A percentile compares a stretch with the other conserved stretches of the same genome.
Conservation (phyloP, 176 grass and related monocot species). For the Avena atlantica region DNA sequence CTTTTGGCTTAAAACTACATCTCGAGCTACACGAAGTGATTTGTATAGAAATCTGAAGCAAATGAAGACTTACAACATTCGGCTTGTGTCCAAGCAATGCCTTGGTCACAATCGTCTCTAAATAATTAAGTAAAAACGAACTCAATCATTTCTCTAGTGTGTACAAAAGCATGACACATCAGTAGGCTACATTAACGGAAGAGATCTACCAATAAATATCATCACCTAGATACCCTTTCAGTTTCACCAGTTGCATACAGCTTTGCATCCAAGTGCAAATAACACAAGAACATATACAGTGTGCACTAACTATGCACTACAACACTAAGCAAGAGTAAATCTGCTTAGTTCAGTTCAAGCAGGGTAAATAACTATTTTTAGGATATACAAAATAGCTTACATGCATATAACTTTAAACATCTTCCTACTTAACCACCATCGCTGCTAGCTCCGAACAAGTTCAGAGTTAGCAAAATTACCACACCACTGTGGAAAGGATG, state of each 20-base stretch:
- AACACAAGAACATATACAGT: neutral
- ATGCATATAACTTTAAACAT: conserved; percentile 50
- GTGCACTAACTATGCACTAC: neutral
- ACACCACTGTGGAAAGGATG: conserved; percentile 25
- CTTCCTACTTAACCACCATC: conserved; percentile 37
- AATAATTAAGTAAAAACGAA: no score
- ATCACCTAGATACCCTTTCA: neutral
- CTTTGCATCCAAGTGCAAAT: neutral
- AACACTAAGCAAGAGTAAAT: neutral
- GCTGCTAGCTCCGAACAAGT: conserved; percentile 28
- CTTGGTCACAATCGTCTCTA: no score
- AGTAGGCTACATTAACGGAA: no score
- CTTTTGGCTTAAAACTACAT: no score
- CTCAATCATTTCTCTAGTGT: no score
- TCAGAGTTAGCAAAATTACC: conserved; percentile 35
- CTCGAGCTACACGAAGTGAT: no score
- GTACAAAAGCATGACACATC: no score
- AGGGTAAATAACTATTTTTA: neutral
- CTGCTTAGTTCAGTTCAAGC: conserved; percentile 15
- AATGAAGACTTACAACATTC: no score
- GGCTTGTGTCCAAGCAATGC: no score
- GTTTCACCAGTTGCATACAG: neutral
- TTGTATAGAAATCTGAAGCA: no score
- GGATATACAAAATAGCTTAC: conserved; percentile 39
- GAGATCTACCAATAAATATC: no score